Base-by-base conservation (phyloP, 768 basidiomycete genomes). In the Tremella mesenterica region DNA sequence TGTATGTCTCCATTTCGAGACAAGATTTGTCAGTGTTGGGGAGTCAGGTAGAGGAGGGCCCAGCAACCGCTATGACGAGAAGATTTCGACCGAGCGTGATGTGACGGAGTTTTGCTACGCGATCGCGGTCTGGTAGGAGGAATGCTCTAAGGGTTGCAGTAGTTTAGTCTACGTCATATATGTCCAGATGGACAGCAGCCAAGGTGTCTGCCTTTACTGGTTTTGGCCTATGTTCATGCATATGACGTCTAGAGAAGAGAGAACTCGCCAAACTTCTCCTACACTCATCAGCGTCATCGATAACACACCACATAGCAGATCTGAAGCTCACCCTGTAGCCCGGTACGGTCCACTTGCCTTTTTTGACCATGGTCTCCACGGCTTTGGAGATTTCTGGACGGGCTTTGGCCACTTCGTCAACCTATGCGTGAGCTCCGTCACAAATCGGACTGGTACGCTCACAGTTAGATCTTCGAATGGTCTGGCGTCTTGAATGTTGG, bases 271-370 rank as follows among this genome's bases (percentile, higher is more conserved):
- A 91, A 93, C 79, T 92, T 92, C 81, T 93, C 90, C 80, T 87
- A 84, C 82, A 46, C 33, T 16, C 31, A 46, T 58, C 53, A 59
- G 49, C 46, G 25, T 36, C 12, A 23, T 43, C 45, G 43, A 26
- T 23, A 26, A n/a, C n/a, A 4, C 88, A 88, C 31, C 86, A 85
- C 86, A 64, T 29, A 48, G 18, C n/a, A n/a, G n/a, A 45, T 48
- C 13, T 38, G 31, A 31, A 13, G 64, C 71, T 70, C 61, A 75
- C 75, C 61, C 69, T 67, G 74, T 76, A 76, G 30, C 91, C 92
- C 67, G 93, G 93, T 54, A 96, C 92, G 67, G 85, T 89, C 85
- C 89, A 95, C 79, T 96, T 95, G 75, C 92, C 92, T 78, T 96
- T 91, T 81, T 85, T 84, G 59, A 96, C 75, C 90, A 95, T 93